phyloP scores from a whole-genome alignment of 805 yeast species.

The Brettanomyces custersianus region DNA sequence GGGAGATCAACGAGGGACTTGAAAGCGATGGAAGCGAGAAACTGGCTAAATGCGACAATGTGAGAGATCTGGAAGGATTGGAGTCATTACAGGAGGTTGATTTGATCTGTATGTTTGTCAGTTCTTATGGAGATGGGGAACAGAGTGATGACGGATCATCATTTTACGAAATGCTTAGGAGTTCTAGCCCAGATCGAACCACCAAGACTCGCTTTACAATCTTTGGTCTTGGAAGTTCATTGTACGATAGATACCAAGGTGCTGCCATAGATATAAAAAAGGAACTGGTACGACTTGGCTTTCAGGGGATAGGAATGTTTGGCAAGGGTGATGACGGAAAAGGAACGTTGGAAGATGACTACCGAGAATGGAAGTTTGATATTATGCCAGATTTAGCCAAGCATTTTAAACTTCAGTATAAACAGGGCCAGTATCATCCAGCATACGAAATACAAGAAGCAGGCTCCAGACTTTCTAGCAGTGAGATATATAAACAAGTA shows the following conservation, averaged over 20 bases:
- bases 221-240: constrained; percentile 88
- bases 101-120: constrained; percentile 49
- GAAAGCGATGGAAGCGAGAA: constrained; percentile 50
- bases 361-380: constrained; percentile 84
- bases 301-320: constrained; percentile 47
- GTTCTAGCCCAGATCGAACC: constrained; percentile 10
- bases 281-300: constrained; percentile 51
- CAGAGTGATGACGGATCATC: constrained; percentile 83
- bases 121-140: constrained; percentile 96
- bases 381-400: constrained; percentile 45
- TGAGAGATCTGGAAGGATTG: background rate
- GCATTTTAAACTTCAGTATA: background rate
- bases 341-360: constrained; percentile 88
- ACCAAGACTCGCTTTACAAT: constrained; percentile 43
- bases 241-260: constrained; percentile 82
- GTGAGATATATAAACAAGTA: background rate
- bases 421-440: constrained; percentile 17
- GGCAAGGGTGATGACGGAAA: constrained; percentile 91
- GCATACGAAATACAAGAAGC: constrained; percentile 49
- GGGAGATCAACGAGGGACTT: constrained; percentile 28
- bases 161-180: constrained; percentile 42
- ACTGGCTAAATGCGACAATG: constrained; percentile 33
- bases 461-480: background rate
- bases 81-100: background rate
- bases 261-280: constrained; percentile 54